These are phyloP conservation scores for Penicillium occitanis DNA, from an alignment of 2,329 filamentous ascomycete species.

Conservation along the genomic window DNA sequence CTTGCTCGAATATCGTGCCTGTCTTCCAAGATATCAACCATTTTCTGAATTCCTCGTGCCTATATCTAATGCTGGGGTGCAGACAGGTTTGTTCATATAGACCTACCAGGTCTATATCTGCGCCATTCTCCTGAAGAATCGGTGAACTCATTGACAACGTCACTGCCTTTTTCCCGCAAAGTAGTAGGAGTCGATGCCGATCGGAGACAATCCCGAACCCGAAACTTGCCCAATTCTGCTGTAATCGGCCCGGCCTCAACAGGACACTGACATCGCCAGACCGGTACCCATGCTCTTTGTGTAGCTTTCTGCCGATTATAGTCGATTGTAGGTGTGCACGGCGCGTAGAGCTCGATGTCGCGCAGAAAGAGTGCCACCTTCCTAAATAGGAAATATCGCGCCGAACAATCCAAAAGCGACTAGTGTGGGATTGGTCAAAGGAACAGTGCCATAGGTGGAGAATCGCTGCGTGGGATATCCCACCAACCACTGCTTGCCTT, in stretches of 20 bases:
- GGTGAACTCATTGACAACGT: too few species aligned
- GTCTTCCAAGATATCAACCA: background rate
- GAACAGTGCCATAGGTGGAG: background rate
- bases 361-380: background rate
- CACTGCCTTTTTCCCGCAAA: background rate
- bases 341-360: background rate
- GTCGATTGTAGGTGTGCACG: background rate
- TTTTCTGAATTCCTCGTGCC: background rate
- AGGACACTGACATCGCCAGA: background rate
- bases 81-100: background rate
- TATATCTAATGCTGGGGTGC: background rate
- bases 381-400: background rate
- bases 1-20: too few species aligned
- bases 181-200: background rate
- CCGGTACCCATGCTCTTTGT: background rate
- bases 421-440: background rate
- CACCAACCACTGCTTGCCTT: conserved; percentile 2
- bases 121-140: background rate
- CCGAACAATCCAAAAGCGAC: background rate
- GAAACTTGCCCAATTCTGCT: background rate
- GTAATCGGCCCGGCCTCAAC: background rate
- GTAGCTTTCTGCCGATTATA: too few species aligned
- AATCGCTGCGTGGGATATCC: background rate
- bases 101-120: background rate
- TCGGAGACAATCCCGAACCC: background rate